Percentiles rank a stretch among this genome's conserved stretches.
phyloP scores from a whole-genome alignment of 2,329 filamentous ascomycete genomes.

The Sporothrix schenckii region DNA sequence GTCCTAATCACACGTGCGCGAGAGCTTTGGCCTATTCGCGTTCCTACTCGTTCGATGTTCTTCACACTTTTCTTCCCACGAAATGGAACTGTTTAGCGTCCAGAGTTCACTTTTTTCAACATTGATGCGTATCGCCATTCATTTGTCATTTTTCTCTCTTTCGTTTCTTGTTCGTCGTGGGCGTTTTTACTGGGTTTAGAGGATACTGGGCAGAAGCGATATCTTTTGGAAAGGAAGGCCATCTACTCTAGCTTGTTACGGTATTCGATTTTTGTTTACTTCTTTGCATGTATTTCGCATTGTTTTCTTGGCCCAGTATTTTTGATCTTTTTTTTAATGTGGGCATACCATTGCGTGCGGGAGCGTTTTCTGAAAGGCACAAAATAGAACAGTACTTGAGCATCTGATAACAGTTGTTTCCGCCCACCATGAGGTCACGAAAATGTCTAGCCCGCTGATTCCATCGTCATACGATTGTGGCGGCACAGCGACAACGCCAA shows the following conservation, averaged over 20 bases:
- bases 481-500: slow-evolving; percentile 20
- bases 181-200: slow-evolving; percentile 20
- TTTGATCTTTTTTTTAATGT: neutral
- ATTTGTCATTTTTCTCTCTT: too few species aligned
- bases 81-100: neutral
- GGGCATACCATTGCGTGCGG: slow-evolving; percentile 8
- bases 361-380: neutral
- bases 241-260: slow-evolving; percentile 4
- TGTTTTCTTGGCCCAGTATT: neutral
- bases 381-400: neutral
- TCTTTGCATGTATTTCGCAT: neutral
- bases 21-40: too few species aligned
- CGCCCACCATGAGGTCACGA: neutral
- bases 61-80: neutral
- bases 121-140: neutral
- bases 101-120: neutral
- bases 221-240: slow-evolving; percentile 8
- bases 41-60: neutral
- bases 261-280: neutral
- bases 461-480: slow-evolving; percentile 17
- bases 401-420: neutral
- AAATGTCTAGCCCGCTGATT: neutral
- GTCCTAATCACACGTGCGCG: too few species aligned
- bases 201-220: slow-evolving; percentile 20
- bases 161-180: neutral